phyloP scores from a whole-genome alignment of 208 protist genomes.

The Leishmania aethiopica region DNA sequence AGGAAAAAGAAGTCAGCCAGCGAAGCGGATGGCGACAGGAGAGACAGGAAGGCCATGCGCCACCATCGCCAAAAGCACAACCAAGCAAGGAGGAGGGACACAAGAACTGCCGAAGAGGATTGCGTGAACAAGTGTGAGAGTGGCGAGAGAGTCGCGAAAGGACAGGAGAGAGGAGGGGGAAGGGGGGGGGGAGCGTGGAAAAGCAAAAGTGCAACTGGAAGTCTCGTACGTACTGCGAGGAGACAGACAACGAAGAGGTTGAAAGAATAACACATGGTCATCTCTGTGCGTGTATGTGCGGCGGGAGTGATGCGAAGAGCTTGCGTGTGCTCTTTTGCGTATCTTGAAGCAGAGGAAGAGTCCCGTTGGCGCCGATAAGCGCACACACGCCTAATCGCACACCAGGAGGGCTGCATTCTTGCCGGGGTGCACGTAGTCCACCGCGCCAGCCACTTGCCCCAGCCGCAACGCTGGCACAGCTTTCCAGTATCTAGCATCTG shows the following conservation, averaged over 20 bases:
- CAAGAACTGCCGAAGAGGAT: background rate
- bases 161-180: background rate
- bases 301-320: background rate
- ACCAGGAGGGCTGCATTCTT: conserved; percentile 25
- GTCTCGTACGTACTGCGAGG: background rate
- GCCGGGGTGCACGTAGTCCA: conserved; percentile 38
- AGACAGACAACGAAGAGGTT: background rate
- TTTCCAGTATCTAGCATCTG: conserved; percentile 21
- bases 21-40: background rate
- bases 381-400: background rate
- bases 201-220: background rate
- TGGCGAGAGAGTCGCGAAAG: background rate
- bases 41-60: background rate
- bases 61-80: background rate
- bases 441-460: conserved; percentile 34
- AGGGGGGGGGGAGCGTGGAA: background rate
- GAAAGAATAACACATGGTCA: conserved; percentile 7
- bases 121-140: background rate
- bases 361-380: background rate
- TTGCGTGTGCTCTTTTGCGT: background rate
- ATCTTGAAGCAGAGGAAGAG: background rate
- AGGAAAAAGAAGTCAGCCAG: background rate
- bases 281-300: background rate
- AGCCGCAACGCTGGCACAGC: conserved; percentile 30
- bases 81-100: background rate